A percentile compares a stretch with the other conserved stretches of the same genome.
Evolutionary conservation across 2,329 filamentous ascomycete species (phyloP).

Genomic region (Colletotrichum graminicola): DNA sequence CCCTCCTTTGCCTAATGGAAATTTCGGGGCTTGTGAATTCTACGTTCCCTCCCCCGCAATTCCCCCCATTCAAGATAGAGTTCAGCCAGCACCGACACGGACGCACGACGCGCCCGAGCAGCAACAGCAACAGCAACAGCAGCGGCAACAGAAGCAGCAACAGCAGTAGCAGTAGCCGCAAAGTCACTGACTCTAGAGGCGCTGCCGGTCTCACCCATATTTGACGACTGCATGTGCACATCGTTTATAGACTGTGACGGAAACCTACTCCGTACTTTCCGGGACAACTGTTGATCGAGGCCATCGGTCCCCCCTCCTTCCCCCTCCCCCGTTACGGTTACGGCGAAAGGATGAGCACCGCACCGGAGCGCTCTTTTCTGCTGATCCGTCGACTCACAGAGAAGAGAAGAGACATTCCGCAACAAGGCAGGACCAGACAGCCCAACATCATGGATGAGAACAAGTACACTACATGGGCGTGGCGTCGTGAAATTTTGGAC

Average conservation of each 20-base stretch:
- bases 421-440: constrained; percentile 5
- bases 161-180: constrained; percentile 34
- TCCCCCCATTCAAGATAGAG: constrained; percentile 36
- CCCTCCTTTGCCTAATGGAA: background rate
- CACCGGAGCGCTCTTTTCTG: background rate
- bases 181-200: constrained; percentile 21
- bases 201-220: constrained; percentile 23
- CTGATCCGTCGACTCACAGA: background rate
- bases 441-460: background rate
- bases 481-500: constrained; percentile 2
- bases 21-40: constrained; percentile 29
- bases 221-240: constrained; percentile 9
- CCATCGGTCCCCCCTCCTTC: background rate
- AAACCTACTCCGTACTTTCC: constrained; percentile 9
- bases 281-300: background rate
- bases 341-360: background rate
- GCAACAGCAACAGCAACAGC: background rate
- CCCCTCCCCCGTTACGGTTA: background rate
- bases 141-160: background rate
- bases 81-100: constrained; percentile 35
- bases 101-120: constrained; percentile 12
- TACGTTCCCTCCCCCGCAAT: constrained; percentile 28
- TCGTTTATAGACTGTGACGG: constrained; percentile 21
- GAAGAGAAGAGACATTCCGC: constrained; percentile 12
- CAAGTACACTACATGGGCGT: background rate